phyloP scores from a whole-genome alignment of 2,329 filamentous ascomycete genomes.

The Xylaria digitata region DNA sequence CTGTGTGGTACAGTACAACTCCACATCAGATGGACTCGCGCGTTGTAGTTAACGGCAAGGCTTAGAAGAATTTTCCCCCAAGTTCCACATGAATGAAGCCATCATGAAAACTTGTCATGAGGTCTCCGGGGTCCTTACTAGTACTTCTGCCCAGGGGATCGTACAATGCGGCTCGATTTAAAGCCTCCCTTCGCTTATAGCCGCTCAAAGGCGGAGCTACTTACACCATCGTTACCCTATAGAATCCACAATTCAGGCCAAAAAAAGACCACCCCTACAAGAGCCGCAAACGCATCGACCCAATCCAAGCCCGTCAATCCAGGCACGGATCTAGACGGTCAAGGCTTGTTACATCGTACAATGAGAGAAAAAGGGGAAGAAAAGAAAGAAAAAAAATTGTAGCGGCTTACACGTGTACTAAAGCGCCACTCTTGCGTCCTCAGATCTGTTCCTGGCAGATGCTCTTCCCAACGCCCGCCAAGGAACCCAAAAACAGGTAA shows the following conservation, averaged over 20 bases:
- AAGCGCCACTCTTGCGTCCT: slow-evolving; percentile 9
- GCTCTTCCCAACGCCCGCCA: neutral
- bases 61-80: slow-evolving; percentile 30
- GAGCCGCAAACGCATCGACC: slow-evolving; percentile 25
- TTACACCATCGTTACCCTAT: slow-evolving; percentile 50
- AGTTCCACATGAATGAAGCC: slow-evolving; percentile 36
- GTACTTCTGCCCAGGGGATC: neutral
- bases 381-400: neutral
- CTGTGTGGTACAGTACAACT: slow-evolving; percentile 10
- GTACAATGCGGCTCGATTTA: slow-evolving; percentile 24
- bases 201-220: slow-evolving; percentile 31
- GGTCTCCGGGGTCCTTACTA: slow-evolving; percentile 8
- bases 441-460: slow-evolving; percentile 17
- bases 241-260: slow-evolving; percentile 42
- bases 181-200: slow-evolving; percentile 25
- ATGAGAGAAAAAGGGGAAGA: neutral
- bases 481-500: neutral
- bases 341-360: neutral
- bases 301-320: slow-evolving; percentile 17
- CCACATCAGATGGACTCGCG: slow-evolving; percentile 20
- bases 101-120: slow-evolving; percentile 45
- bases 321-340: neutral
- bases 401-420: neutral
- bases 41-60: slow-evolving; percentile 23
- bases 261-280: slow-evolving; percentile 33